Percentiles rank a stretch among this genome's conserved stretches.
These are phyloP conservation scores for Acanthamoeba royreba DNA, from an alignment of 208 protist genomes.

Conservation along the genomic window DNA sequence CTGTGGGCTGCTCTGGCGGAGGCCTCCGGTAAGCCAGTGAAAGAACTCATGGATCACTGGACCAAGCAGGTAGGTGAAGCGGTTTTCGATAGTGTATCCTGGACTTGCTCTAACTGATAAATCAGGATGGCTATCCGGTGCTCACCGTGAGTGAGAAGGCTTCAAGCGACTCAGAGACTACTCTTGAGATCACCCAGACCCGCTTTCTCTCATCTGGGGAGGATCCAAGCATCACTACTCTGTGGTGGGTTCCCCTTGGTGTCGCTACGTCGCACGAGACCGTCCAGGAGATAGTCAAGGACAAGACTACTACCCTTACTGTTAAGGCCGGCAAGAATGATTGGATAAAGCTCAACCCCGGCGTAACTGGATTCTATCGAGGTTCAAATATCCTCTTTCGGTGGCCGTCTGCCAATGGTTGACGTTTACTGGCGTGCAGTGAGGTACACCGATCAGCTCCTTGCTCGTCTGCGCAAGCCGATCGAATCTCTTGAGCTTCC, in stretches of 20 bases:
- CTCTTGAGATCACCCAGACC: not conserved
- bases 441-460: conserved; percentile 30
- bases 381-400: not conserved
- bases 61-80: conserved; percentile 89
- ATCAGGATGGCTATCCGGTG: conserved; percentile 31
- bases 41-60: conserved; percentile 89
- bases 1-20: conserved; percentile 91
- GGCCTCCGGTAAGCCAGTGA: conserved; percentile 81
- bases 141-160: conserved; percentile 42
- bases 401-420: no score
- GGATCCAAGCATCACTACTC: not conserved
- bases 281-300: not conserved
- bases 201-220: not conserved
- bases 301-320: not conserved
- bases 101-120: not conserved
- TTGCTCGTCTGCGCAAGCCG: not conserved
- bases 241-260: conserved; percentile 22
- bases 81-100: no score
- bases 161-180: not conserved
- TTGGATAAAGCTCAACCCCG: conserved; percentile 19
- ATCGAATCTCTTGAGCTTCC: not conserved
- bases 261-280: not conserved
- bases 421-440: no score
- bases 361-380: conserved; percentile 5
- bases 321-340: not conserved